Percentiles rank a stretch among this genome's conserved stretches.
phyloP scores from a whole-genome alignment of 257 asterid genomes.

The Gardenia jasminoides region DNA sequence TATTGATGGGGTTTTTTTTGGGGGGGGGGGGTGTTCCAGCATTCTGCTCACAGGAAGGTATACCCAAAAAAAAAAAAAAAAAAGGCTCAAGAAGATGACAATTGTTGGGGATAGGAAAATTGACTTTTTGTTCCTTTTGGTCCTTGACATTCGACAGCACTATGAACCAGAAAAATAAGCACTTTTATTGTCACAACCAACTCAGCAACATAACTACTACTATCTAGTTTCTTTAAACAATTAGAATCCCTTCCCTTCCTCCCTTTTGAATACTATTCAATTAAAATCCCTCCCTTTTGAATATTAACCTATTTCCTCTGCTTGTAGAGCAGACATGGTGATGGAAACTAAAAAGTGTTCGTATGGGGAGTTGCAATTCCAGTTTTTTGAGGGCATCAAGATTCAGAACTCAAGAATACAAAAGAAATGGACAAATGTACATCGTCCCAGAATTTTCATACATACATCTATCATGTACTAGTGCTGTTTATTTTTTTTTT shows the following conservation, averaged over 20 bases:
- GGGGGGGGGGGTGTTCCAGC: too few species aligned
- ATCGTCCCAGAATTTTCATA: not conserved
- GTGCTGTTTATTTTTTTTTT: too few species aligned
- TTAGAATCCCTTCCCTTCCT: too few species aligned
- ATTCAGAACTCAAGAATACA: not conserved
- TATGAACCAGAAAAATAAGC: not conserved
- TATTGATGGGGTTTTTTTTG: too few species aligned
- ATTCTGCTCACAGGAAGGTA: not conserved
- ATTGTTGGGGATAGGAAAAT: not conserved
- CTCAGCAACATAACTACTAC: not conserved
- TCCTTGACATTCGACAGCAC: not conserved
- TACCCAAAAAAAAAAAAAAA: not conserved
- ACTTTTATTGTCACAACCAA: too few species aligned
- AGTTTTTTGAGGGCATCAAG: slow-evolving; percentile 13
- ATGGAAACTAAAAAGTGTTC: slow-evolving; percentile 1
- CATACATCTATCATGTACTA: not conserved
- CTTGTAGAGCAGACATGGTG: slow-evolving; percentile 16
- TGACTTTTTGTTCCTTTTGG: not conserved
- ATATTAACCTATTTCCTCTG: not conserved
- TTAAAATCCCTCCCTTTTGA: not conserved
- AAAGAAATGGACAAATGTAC: not conserved
- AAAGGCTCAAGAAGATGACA: not conserved
- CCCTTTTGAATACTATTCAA: too few species aligned
- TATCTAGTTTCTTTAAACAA: too few species aligned
- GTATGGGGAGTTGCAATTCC: slow-evolving; percentile 15